These are phyloP conservation scores for Pleurotus citrinopileatus DNA, from an alignment of 768 basidiomycete species.

Conservation along the genomic window DNA sequence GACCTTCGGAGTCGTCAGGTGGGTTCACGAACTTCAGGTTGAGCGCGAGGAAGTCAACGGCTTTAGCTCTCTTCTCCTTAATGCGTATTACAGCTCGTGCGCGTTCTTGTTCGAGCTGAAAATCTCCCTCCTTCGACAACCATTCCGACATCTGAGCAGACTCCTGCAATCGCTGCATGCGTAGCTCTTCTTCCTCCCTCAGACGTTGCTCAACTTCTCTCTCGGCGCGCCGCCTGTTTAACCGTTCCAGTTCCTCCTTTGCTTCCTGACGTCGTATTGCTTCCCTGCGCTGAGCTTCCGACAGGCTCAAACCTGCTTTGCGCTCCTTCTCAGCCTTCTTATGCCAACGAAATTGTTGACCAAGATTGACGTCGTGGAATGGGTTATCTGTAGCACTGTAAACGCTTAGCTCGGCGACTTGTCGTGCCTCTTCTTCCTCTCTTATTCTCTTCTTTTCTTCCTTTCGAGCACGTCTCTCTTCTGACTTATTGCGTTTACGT, in stretches of 20 bases:
- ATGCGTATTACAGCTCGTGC: slow-evolving; percentile 90
- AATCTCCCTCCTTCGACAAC: slow-evolving; percentile 95
- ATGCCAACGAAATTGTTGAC: slow-evolving; percentile 97
- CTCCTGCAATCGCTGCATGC: slow-evolving; percentile 87
- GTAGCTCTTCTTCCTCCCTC: slow-evolving; percentile 89
- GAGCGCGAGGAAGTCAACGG: slow-evolving; percentile 95
- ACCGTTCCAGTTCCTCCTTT: slow-evolving; percentile 89
- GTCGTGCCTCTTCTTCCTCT: slow-evolving; percentile 88
- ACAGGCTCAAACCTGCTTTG: slow-evolving; percentile 77
- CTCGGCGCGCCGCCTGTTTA: slow-evolving; percentile 89
- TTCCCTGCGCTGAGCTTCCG: slow-evolving; percentile 80
- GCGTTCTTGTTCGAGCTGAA: slow-evolving; percentile 93
- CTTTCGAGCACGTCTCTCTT: slow-evolving; percentile 80
- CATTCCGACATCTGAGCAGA: slow-evolving; percentile 98
- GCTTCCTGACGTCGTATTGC: slow-evolving; percentile 82
- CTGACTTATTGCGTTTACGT: slow-evolving; percentile 84
- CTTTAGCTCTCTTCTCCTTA: slow-evolving; percentile 95
- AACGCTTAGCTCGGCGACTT: slow-evolving; percentile 91
- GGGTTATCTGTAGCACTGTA: slow-evolving; percentile 98
- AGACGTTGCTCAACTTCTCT: slow-evolving; percentile 86
- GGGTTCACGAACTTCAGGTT: slow-evolving; percentile 92
- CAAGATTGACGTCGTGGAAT: slow-evolving; percentile 96
- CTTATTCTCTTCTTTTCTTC: slow-evolving; percentile 81
- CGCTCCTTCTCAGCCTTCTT: slow-evolving; percentile 97
- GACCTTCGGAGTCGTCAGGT: slow-evolving; percentile 60